Conservation (phyloP, 495 filamentous ascomycete genomes). For the Terfezia boudieri region DNA sequence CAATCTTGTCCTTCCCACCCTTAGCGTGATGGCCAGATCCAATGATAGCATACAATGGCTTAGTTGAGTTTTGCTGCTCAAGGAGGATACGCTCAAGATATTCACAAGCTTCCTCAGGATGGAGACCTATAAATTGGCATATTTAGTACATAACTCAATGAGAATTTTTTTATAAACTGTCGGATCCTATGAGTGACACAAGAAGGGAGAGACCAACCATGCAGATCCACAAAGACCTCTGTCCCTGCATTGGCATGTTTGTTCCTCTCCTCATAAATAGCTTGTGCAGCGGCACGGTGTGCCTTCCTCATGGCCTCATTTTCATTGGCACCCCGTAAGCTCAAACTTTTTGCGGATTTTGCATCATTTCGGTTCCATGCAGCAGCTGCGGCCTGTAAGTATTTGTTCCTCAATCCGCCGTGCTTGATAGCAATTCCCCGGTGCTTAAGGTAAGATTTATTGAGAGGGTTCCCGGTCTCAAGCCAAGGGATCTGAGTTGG, state of each 20-base stretch:
- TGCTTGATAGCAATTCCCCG: constrained; percentile 90
- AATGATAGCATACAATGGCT: constrained; percentile 84
- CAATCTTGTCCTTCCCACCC: constrained; percentile 96
- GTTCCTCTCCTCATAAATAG: constrained; percentile 87
- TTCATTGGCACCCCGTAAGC: constrained; percentile 80
- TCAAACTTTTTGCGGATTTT: constrained; percentile 82
- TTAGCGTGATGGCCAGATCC: constrained; percentile 96
- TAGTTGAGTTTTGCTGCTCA: constrained; percentile 47
- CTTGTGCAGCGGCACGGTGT: constrained; percentile 77
- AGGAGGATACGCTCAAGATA: constrained; percentile 74
- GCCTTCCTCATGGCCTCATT: constrained; percentile 95
- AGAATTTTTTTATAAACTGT: not conserved
- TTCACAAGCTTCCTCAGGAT: constrained; percentile 90
- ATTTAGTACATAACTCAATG: not conserved
- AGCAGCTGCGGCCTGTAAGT: constrained; percentile 92
- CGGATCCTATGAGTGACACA: not conserved
- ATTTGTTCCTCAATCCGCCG: constrained; percentile 87
- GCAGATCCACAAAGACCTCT: constrained; percentile 86
- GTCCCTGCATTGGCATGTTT: constrained; percentile 35
- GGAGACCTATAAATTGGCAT: constrained; percentile 32
- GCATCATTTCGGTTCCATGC: constrained; percentile 99
- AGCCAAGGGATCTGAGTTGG: constrained; percentile 94
- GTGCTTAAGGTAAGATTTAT: constrained; percentile 84
- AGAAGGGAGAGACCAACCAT: constrained; percentile 26
- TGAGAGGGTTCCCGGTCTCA: constrained; percentile 75